Conservation (phyloP, 306 rosid species). For the Citrullus amarus region DNA sequence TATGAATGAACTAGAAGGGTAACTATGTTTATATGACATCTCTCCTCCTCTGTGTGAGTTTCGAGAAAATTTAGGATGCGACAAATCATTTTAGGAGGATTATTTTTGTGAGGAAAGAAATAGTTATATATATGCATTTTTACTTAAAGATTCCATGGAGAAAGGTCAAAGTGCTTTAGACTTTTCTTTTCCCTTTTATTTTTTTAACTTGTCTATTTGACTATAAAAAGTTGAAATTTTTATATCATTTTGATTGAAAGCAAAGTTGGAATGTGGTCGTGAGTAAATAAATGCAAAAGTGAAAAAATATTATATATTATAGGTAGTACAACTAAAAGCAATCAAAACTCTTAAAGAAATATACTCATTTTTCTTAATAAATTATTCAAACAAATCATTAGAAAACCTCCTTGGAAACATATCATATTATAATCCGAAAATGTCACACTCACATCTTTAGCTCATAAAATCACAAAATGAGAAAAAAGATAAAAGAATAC, state of each 20-base stretch:
- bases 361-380: neutral
- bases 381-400: neutral
- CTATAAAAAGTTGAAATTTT: neutral
- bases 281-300: neutral
- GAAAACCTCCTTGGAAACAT: neutral
- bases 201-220: neutral
- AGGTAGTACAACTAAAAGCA: neutral
- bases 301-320: neutral
- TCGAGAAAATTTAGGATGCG: neutral
- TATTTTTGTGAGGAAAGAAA: neutral
- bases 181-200: neutral
- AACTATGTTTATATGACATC: neutral
- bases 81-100: neutral
- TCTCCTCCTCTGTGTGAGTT: neutral
- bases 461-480: neutral
- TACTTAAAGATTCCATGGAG: neutral
- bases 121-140: neutral
- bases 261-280: neutral
- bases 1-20: neutral
- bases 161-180: constrained; percentile 6
- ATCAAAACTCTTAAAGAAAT: neutral
- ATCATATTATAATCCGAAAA: neutral
- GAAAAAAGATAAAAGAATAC: neutral
- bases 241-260: neutral
- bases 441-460: neutral